Conservation (phyloP, 2,329 filamentous ascomycete species). For the Apiospora pterosperma region DNA sequence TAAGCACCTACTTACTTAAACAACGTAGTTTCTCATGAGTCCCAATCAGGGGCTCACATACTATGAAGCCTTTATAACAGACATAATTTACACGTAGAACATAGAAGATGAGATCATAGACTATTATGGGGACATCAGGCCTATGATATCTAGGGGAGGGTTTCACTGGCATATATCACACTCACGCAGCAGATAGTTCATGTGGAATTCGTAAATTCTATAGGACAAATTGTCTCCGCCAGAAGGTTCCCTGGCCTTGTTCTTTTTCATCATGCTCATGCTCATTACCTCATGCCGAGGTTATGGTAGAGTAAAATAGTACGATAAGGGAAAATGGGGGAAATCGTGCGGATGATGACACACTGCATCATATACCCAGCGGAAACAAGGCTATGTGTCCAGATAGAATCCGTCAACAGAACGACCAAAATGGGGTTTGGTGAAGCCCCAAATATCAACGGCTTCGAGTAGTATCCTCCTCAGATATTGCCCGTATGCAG, state of each 20-base stretch:
- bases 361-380: conserved; percentile 34
- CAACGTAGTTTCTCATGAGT: neutral
- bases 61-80: neutral
- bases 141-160: too few species aligned
- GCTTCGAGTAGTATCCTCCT: conserved; percentile 21
- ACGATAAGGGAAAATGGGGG: conserved; percentile 34
- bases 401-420: conserved; percentile 39
- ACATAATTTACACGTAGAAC: too few species aligned
- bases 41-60: neutral
- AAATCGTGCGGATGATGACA: conserved; percentile 26
- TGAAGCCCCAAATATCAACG: conserved; percentile 21
- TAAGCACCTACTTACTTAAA: too few species aligned
- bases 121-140: too few species aligned
- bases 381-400: conserved; percentile 37
- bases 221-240: conserved; percentile 30
- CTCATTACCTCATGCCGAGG: conserved; percentile 20
- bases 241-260: conserved; percentile 24
- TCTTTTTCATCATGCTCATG: conserved; percentile 28
- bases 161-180: neutral
- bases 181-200: neutral
- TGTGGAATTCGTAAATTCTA: conserved; percentile 26
- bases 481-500: conserved; percentile 15
- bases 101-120: too few species aligned
- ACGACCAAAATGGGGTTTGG: conserved; percentile 36
- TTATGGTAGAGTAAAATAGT: conserved; percentile 28